Base-by-base conservation (phyloP, 306 rosid genomes). In the Phaseolus lunatus region DNA sequence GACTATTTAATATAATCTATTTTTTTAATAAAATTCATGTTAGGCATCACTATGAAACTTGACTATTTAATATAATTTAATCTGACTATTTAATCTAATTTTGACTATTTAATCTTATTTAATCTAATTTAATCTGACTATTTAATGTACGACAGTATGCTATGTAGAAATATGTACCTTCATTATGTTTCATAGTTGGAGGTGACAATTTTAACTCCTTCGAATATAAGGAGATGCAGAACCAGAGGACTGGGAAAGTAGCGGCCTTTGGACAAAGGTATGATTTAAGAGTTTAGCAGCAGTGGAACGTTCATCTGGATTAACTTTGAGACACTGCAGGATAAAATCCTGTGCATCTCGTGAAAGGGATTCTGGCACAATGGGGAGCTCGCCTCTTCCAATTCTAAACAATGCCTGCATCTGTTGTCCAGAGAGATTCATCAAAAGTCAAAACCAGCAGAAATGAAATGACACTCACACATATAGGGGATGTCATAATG, bases 331-430 rank as follows among this genome's bases (percentile, higher is more conserved):
- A 87, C 98, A 94, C 77, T 79, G 82, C 74, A 74, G 65, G 50
- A 94, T 88, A 75, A 94, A 94, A 85, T 87, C 88, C 16, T 47
- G 84, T 10, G 93, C 96, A 81, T 94, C 97, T 31, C 5, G 86
- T 47, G 97, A 88, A 70, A 94, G 97, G 78, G 89, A 62, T 48
- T 89, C 95, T 2, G 96, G 89, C 70, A 94, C 83, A 15, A 52
- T 73, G 27, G 98, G 98, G 14, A 65, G 88, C 73, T 83, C 90
- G 15, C 98, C 98, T 86, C 83, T 90, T 79, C 98, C 98, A 43
- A 94, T 94, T 75, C 81, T 87, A 78, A 64, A 94, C 78, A 94
- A 71, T 26, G 98, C 98, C 71, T 86, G 89, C 94, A 94, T 84
- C 94, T 85, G 92, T 85, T 73, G 80, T 75, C 54, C 82, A 10